These are phyloP conservation scores for Fusarium succisae DNA, from an alignment of 2,329 filamentous ascomycete genomes.

Conservation along the genomic window DNA sequence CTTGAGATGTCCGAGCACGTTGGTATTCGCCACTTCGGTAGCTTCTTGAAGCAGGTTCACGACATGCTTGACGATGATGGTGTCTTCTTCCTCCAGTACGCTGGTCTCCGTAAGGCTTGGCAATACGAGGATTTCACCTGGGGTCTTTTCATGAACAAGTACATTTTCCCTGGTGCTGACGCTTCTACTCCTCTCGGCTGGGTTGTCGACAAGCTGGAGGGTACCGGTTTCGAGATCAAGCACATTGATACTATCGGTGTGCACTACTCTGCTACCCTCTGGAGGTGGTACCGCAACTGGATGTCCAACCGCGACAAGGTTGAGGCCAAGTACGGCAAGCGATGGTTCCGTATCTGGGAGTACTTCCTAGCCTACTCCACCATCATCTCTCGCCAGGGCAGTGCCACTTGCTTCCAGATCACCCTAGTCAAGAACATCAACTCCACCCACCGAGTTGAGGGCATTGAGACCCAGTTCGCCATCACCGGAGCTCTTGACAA, in stretches of 20 bases:
- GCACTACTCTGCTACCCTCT: constrained; percentile 95
- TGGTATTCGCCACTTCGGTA: constrained; percentile 85
- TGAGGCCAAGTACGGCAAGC: constrained; percentile 90
- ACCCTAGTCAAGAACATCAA: constrained; percentile 93
- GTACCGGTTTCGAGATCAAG: constrained; percentile 79
- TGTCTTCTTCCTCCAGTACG: constrained; percentile 94
- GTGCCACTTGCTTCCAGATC: constrained; percentile 90
- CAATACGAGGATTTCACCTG: constrained; percentile 98
- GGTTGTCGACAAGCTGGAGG: constrained; percentile 86
- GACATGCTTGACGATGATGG: constrained; percentile 98
- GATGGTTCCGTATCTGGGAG: constrained; percentile 98
- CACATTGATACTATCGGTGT: constrained; percentile 91
- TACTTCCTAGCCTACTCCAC: constrained; percentile 89
- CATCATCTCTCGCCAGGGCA: constrained; percentile 86
- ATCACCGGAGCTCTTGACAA: constrained; percentile 69
- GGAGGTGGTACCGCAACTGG: constrained; percentile 99
- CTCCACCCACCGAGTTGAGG: constrained; percentile 84
- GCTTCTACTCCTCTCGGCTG: constrained; percentile 92
- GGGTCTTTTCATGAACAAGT: constrained; percentile 99
- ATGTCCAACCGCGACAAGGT: constrained; percentile 92
- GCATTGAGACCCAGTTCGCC: constrained; percentile 74
- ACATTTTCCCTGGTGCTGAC: constrained; percentile 96
- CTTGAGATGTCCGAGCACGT: constrained; percentile 99
- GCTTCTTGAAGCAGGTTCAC: constrained; percentile 86
- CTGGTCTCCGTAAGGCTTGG: constrained; percentile 93